Base-by-base conservation (phyloP, 1,284 basidiomycete species). In the Farysia itapuensis region DNA sequence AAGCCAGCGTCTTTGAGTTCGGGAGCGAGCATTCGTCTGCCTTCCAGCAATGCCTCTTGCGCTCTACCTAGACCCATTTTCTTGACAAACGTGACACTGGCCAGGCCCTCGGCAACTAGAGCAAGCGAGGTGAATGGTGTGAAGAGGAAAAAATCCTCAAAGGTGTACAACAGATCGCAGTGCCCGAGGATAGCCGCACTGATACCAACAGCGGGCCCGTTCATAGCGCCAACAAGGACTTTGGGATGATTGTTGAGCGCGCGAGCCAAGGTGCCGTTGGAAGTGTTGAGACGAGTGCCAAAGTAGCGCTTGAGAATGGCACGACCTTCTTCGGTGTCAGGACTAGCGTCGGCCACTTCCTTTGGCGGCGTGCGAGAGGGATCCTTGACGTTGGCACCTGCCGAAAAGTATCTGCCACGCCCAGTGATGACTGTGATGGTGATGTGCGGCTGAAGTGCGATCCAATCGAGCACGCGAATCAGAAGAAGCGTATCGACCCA, bases 171-270 rank as follows among this genome's bases (percentile, higher is more conserved):
- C 18, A 69, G 25, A 30, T 69, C 67, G 39, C 54, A 67, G 25
- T 64, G 64, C 20, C 56, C 46, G 7, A 67, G 20, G 19, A 60
- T 51, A 3, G 64, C 64, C 1, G 67, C 64, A 2, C 30, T 35
- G 32, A 69, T 38, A 4, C 67, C 67, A 1, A 69, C 67, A 4
- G 60, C 54, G 0, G 67, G 67, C 6, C 64, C 67, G 37, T 69
- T 69, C 22, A 69, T 37, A 2, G 64, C 67, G 19, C 54, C 67
- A 28, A 69, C 64, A 4, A 69, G 21, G 16, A 69, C 36, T 40
- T 67, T 67, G 14, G 54, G 45, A 25, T 60, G 60, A 6, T 23
- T 41, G 7, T 44, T 22, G 12, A 67, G 26, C 21, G 50, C 60
- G 8, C 46, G 15, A 0, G 52, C 50, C 5, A 67, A 36, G 14